Evolutionary conservation across 768 basidiomycete genomes (phyloP), one percentile per base, ranked within the genome.

Genomic region (Pisolithus microcarpus): DNA sequence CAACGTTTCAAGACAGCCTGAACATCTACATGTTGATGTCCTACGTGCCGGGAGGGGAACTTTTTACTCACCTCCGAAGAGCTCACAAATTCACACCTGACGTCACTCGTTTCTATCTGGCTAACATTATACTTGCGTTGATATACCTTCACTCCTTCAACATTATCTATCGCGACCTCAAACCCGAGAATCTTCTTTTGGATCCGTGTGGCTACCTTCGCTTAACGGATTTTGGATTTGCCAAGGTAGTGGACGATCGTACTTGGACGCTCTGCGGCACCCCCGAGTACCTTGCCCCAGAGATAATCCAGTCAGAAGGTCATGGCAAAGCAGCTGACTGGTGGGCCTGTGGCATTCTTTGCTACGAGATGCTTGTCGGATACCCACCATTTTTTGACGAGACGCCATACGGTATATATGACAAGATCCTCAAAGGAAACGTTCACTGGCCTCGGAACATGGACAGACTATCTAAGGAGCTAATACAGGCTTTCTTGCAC

Each of bases 21-120:
- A 98, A 99, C 75, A 84, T 98, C 45, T 99, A 99, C 72, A 95
- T 99, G 91, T 75, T 99, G 54, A 83, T 98, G 73, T 94, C 91
- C 46, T 95, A 93, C 64, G 82, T 95, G 43, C 92, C 94, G 8
- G 96, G 96, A 18, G 96, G 96, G 36, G 96, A 99, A 70, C 82
- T 99, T 46, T 98, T 99, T 70, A 97, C 94, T 5, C 90, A 93
- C 60, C 81, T 98, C 36, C 87, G 96, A 52, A 83, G 96, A 44
- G 93, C 94, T 0, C 88, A 91, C 56, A 81, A 88, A 52, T 98
- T 99, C 72, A 91, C 91, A 4, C 87, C 95, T 28, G 96, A 99
- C 64, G 96, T 99, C 55, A 94, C 96, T 23, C 84, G 96, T 43
- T 99, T 98, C 72, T 99, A 97, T 70, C 82, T 95, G 56, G 94